Evolutionary conservation across 106 monocot genomes (phyloP).

Genomic region (Apostasia ramifera): DNA sequence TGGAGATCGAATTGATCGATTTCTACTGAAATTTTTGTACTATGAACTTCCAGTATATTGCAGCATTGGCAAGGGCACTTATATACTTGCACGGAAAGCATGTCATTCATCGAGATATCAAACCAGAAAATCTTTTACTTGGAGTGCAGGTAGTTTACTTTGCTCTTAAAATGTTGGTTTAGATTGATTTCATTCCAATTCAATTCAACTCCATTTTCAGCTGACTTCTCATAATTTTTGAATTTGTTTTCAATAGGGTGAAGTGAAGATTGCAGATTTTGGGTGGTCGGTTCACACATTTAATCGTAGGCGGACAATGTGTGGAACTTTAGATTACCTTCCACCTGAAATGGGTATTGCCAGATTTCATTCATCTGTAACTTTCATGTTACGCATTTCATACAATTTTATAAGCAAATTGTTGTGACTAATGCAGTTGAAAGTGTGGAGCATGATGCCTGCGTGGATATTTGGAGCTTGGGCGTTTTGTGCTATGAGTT

Average conservation of each 20-base stretch:
- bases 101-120: conserved; percentile 98
- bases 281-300: conserved; percentile 99
- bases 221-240: not conserved
- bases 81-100: conserved; percentile 97
- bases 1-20: not conserved
- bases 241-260: conserved; percentile 45
- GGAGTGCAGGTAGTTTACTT: conserved; percentile 58
- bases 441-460: conserved; percentile 89
- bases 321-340: conserved; percentile 94
- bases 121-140: conserved; percentile 93
- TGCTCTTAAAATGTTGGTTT: not conserved
- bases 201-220: not conserved
- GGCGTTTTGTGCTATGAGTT: conserved; percentile 94
- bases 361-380: not conserved
- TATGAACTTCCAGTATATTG: conserved; percentile 54
- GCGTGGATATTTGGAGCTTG: conserved; percentile 97
- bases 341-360: conserved; percentile 98
- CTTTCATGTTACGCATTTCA: not conserved
- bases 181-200: not conserved
- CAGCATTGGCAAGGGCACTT: conserved; percentile 78
- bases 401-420: not conserved
- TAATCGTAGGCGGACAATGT: conserved; percentile 84
- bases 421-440: conserved; percentile 45
- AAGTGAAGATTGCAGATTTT: conserved; percentile 98
- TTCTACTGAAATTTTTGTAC: not conserved